phyloP scores from a whole-genome alignment of 495 filamentous ascomycete species.

The Tuber calosporum region DNA sequence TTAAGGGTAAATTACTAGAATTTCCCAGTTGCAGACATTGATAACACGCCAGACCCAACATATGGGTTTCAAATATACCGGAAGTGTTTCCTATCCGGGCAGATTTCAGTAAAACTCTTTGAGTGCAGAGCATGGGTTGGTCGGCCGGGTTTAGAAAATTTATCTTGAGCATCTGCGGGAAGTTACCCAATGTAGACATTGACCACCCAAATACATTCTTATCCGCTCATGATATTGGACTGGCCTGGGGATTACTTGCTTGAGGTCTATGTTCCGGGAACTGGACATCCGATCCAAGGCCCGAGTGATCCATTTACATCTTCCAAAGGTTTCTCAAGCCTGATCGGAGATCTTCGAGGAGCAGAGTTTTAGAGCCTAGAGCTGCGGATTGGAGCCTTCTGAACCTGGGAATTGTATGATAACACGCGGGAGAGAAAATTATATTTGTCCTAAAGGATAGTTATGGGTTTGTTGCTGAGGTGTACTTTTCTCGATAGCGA shows the following conservation, averaged over 20 bases:
- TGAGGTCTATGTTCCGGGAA: not conserved
- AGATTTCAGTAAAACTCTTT: not conserved
- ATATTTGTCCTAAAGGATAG: not conserved
- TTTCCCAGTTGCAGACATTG: not conserved
- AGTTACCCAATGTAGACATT: not conserved
- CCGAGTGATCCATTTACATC: not conserved
- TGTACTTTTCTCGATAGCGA: too few relatives aligned
- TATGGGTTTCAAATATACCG: not conserved
- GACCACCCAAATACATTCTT: not conserved
- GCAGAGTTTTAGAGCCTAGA: too few relatives aligned
- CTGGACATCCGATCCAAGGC: not conserved
- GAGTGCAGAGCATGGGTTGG: not conserved
- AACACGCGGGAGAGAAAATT: too few relatives aligned
- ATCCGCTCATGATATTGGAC: not conserved
- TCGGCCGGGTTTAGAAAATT: not conserved
- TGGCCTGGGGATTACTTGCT: too few relatives aligned
- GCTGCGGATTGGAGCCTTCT: not conserved
- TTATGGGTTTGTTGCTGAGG: too few relatives aligned
- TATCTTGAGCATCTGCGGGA: not conserved
- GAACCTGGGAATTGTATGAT: too few relatives aligned
- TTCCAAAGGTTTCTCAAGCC: not conserved
- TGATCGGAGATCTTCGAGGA: not conserved
- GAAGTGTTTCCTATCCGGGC: not conserved
- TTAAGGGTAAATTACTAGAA: not conserved
- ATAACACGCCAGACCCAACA: not conserved